Evolutionary conservation across 441 rosid species (phyloP).

Genomic region (Adansonia madagascariensis): DNA sequence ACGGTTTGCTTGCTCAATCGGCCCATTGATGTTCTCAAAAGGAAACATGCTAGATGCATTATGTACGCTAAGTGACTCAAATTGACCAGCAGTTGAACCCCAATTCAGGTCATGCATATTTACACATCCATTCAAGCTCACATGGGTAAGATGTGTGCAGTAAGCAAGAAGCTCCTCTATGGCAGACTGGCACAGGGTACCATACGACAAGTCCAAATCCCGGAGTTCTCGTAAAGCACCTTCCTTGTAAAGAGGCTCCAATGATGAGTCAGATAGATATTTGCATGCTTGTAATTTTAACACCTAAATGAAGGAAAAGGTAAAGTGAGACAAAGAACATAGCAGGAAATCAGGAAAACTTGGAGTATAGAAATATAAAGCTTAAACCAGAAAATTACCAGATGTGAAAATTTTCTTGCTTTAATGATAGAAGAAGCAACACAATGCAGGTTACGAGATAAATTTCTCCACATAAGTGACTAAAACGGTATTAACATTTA

Average conservation of each 20-base stretch:
- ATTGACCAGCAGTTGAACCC: conserved; percentile 59
- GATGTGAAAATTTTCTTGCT: background rate
- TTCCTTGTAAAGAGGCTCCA: conserved; percentile 92
- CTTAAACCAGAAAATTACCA: conserved; percentile 6
- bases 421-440: background rate
- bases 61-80: conserved; percentile 38
- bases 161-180: conserved; percentile 92
- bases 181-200: conserved; percentile 86
- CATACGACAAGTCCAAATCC: conserved; percentile 94
- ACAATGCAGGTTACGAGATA: background rate
- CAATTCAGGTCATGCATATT: conserved; percentile 98
- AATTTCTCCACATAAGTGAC: background rate
- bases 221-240: conserved; percentile 80
- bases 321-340: background rate
- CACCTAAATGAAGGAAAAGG: conserved; percentile 54
- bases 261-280: conserved; percentile 75
- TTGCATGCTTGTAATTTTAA: conserved; percentile 98
- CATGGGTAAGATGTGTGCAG: conserved; percentile 90
- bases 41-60: conserved; percentile 34
- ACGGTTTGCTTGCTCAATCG: conserved; percentile 58
- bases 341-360: background rate
- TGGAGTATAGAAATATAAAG: background rate
- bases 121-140: conserved; percentile 91
- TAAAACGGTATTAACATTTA: background rate
- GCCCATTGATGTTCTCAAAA: conserved; percentile 39